A percentile compares a stretch with the other conserved stretches of the same genome.
These are phyloP conservation scores for Thermothielavioides terrestris DNA, from an alignment of 495 filamentous ascomycete genomes.

Conservation along the genomic window DNA sequence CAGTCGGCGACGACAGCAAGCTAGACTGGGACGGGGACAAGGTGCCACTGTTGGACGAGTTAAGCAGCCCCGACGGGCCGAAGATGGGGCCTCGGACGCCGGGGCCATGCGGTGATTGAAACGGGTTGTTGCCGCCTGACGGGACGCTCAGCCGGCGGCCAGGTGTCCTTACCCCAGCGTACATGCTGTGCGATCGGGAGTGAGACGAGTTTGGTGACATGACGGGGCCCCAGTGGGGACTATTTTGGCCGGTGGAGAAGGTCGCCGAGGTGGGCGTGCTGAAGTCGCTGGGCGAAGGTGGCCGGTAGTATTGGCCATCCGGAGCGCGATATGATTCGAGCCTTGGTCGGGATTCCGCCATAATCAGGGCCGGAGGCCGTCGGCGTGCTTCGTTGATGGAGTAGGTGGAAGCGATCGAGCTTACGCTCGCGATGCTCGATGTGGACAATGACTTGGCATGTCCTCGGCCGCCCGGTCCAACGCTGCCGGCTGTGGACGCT, in stretches of 20 bases:
- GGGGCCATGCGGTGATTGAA: constrained; percentile 54
- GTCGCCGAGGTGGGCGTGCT: constrained; percentile 68
- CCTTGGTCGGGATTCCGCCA: constrained; percentile 62
- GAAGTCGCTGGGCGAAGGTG: constrained; percentile 58
- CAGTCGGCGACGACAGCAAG: constrained; percentile 61
- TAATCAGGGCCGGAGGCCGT: constrained; percentile 73
- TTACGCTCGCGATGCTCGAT: constrained; percentile 57
- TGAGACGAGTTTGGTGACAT: constrained; percentile 61
- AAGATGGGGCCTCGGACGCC: constrained; percentile 51
- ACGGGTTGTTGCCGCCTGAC: constrained; percentile 63
- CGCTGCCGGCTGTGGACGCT: constrained; percentile 60
- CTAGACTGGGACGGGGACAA: constrained; percentile 48
- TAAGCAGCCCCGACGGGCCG: constrained; percentile 43
- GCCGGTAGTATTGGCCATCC: constrained; percentile 46
- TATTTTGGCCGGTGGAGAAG: constrained; percentile 63
- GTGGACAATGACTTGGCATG: constrained; percentile 77
- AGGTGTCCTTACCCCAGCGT: constrained; percentile 53
- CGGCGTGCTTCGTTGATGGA: constrained; percentile 55
- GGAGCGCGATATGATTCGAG: constrained; percentile 52
- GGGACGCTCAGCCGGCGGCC: constrained; percentile 76
- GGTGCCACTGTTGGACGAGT: constrained; percentile 42
- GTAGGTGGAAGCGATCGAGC: constrained; percentile 65
- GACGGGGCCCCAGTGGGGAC: constrained; percentile 60
- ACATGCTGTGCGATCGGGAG: constrained; percentile 58
- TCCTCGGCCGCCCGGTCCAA: constrained; percentile 57